Conservation (phyloP, 73 alveolate species). For the Paramecium octaurelia region DNA sequence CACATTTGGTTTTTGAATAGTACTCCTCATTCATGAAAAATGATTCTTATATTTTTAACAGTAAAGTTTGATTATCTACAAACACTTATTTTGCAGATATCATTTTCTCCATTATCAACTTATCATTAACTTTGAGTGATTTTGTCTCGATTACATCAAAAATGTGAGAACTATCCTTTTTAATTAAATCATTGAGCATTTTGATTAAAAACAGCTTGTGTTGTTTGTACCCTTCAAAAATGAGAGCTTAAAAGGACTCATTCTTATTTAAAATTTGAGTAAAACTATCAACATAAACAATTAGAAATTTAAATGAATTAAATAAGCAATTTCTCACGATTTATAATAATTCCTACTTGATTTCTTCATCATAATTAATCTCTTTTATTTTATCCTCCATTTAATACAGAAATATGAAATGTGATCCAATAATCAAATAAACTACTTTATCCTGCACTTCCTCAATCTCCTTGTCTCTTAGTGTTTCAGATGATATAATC, state of each 20-base stretch:
- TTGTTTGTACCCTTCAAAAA: neutral
- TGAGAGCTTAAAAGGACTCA: neutral
- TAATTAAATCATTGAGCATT: constrained; percentile 26
- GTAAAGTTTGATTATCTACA: neutral
- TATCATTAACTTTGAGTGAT: constrained; percentile 18
- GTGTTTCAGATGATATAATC: neutral
- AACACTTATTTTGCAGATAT: neutral
- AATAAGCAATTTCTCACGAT: neutral
- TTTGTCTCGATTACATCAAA: constrained; percentile 30
- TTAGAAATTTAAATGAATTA: neutral
- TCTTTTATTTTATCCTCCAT: neutral
- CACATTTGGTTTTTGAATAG: neutral
- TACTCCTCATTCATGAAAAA: constrained; percentile 14
- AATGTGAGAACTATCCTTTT: neutral
- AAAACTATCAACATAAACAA: neutral
- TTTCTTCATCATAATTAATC: neutral
- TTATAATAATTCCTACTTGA: neutral
- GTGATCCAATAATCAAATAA: constrained; percentile 13
- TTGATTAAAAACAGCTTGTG: neutral
- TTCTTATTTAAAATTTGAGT: neutral
- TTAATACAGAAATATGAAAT: neutral
- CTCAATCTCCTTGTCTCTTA: neutral
- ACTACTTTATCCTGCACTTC: neutral
- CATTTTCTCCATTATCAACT: neutral
- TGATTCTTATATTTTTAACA: neutral